These are phyloP conservation scores for Ophidiomyces ophidiicola DNA, from an alignment of 2,329 filamentous ascomycete genomes.

Conservation along the genomic window DNA sequence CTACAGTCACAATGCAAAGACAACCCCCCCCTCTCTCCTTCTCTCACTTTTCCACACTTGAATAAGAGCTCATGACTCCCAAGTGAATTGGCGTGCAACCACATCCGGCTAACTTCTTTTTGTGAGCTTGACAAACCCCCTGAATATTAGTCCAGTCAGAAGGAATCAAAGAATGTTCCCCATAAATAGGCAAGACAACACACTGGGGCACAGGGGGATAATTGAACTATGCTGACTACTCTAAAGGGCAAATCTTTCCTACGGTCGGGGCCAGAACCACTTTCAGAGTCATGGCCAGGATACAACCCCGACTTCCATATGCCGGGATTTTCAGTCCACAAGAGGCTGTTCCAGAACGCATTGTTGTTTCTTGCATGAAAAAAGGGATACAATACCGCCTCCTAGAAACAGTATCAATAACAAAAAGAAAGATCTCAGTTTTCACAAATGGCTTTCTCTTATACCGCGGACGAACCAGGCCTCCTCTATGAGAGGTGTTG, in stretches of 20 bases:
- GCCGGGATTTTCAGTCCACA: neutral
- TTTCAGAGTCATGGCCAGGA: neutral
- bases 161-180: neutral
- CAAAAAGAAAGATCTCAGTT: neutral
- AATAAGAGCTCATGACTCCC: too few species aligned
- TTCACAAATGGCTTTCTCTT: conserved; percentile 1
- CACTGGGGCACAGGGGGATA: too few species aligned
- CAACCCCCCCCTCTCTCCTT: too few species aligned
- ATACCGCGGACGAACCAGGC: neutral
- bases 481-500: conserved; percentile 4
- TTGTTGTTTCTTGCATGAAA: conserved; percentile 1
- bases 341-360: neutral
- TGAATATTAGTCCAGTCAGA: neutral
- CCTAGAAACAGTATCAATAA: neutral
- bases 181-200: neutral
- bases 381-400: neutral
- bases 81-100: too few species aligned
- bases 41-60: too few species aligned
- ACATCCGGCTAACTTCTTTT: too few species aligned
- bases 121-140: too few species aligned
- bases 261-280: neutral
- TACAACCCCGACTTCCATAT: neutral
- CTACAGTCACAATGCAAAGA: too few species aligned
- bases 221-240: neutral
- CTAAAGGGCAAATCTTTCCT: neutral